Evolutionary conservation across 495 filamentous ascomycete genomes (phyloP).

Genomic region (Penicillium verhagenii): DNA sequence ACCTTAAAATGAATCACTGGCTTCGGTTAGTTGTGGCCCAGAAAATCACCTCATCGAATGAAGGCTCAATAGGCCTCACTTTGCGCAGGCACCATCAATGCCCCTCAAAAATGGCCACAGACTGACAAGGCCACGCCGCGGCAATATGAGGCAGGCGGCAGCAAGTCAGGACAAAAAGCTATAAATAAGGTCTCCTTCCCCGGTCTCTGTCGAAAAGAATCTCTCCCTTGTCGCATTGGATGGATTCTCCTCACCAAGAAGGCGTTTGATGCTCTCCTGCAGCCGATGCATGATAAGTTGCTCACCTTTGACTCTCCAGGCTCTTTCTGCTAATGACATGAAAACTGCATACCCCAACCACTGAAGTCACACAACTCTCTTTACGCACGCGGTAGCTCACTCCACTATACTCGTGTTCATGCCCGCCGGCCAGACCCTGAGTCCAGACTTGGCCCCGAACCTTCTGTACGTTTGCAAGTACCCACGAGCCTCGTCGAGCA

Average conservation of each 20-base stretch:
- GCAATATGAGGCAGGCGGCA: not conserved
- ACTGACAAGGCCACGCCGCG: not conserved
- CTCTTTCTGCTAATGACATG: not conserved
- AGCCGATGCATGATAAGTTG: conserved; percentile 2
- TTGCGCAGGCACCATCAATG: too few relatives aligned
- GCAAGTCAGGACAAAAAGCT: not conserved
- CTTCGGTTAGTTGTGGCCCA: not conserved
- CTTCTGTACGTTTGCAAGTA: not conserved
- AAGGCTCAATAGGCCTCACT: too few relatives aligned
- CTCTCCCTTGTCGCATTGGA: not conserved
- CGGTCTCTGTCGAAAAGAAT: not conserved
- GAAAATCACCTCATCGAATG: too few relatives aligned
- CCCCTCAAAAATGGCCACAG: not conserved
- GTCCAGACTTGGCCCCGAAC: not conserved
- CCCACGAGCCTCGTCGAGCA: not conserved
- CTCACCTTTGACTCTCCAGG: conserved; percentile 4
- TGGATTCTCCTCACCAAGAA: not conserved
- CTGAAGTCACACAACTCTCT: not conserved
- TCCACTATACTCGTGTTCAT: not conserved
- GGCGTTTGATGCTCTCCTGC: not conserved
- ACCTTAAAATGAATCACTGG: not conserved
- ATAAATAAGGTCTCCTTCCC: conserved; percentile 1
- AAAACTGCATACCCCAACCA: not conserved
- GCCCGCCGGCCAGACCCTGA: not conserved
- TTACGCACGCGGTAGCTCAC: not conserved